Evolutionary conservation across 1,284 basidiomycete species (phyloP), one percentile per base, ranked within the genome.

Genomic region (Fistulinella staudtii): DNA sequence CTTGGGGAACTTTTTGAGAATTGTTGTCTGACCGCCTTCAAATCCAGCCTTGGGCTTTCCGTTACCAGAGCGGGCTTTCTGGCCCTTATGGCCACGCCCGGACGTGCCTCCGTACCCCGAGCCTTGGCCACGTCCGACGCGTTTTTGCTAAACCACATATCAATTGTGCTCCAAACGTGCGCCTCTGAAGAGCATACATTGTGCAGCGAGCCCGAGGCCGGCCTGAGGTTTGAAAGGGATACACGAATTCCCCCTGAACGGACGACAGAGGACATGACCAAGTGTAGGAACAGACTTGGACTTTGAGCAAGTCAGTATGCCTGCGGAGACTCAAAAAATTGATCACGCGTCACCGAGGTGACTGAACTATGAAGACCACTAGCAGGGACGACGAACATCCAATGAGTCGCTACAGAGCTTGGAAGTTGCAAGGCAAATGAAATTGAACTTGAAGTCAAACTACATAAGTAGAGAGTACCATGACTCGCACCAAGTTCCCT

Each of bases 21-120:
- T 80, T 7, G 95, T 90, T 18, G 93, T 97, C 67, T 98, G 95
- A 53, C 95, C 95, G 61, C 95, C 95, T 66, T 96, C 94, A 55
- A 98, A 99, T 6, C 85, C 83, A 23, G 81, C 75, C 53, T 78
- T 82, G 21, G 61, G 61, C 36, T 92, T 89, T n/a, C 93, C 90
- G 56, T 90, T 86, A 5, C 95, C 94, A 17, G 89, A 81, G 45
- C 95, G 82, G 34, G 94, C 87, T 50, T 94, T 95, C 66, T 96
- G 93, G 58, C 95, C 95, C 62, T 99, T 99, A 68, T 92, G 82
- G 70, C 95, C 95, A 44, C 92, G 80, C 51, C 93, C 93, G 4
- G 93, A 85, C 0, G 93, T 97, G 46, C 92, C 87, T 57, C 95
- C 95, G 54, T 89, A 80, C 23, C 87, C 88, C 1, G 92, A 93